Conservation (phyloP, 2,329 filamentous ascomycete species). For the Hymenoscyphus albidus region DNA sequence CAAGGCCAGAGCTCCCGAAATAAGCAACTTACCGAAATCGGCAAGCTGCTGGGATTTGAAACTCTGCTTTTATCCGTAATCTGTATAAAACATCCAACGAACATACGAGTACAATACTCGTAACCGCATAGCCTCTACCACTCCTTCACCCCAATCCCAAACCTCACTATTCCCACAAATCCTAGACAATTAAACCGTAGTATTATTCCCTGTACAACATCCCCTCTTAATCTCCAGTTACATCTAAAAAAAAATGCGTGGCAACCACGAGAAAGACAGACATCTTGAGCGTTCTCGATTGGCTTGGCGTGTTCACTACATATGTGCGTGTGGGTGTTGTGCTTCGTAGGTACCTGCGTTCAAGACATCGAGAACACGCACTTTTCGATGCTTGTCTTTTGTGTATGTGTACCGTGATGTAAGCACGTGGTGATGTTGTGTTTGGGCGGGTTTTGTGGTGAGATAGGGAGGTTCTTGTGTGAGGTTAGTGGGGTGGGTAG, state of each 20-base stretch:
- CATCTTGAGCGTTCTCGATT: neutral
- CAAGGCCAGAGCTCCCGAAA: neutral
- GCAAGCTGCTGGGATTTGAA: neutral
- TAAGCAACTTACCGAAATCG: neutral
- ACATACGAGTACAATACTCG: neutral
- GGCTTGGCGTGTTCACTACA: neutral
- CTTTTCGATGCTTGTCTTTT: neutral
- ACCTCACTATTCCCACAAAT: neutral
- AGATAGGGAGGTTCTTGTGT: neutral
- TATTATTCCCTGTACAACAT: neutral
- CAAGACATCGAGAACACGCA: neutral
- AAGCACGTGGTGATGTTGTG: neutral
- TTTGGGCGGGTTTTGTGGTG: neutral
- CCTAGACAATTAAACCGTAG: neutral
- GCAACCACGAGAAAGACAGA: neutral
- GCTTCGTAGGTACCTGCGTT: constrained; percentile 3
- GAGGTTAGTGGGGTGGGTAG: no score
- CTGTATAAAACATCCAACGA: neutral
- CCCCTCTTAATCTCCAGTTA: neutral
- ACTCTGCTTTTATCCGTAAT: neutral
- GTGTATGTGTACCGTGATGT: neutral
- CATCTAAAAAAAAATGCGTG: neutral
- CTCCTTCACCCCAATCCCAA: no score
- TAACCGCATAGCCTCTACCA: no score
- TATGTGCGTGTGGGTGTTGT: neutral